A percentile compares a stretch with the other conserved stretches of the same genome.
Evolutionary conservation across 495 filamentous ascomycete genomes (phyloP).

Genomic region (Cetradonia linearis): DNA sequence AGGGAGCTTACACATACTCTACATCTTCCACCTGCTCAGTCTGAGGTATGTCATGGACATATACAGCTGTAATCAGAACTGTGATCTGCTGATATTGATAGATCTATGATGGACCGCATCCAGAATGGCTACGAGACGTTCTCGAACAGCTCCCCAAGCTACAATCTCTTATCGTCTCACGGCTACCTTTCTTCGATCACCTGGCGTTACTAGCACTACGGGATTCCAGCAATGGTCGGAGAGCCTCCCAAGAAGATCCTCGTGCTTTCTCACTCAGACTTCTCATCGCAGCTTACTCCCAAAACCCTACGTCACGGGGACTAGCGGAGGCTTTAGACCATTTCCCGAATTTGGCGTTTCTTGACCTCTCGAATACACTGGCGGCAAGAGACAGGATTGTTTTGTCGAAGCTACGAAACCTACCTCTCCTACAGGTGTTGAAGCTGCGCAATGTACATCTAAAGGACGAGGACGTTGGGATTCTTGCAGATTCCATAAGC

Average conservation of each 20-base stretch:
- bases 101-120: conserved; percentile 52
- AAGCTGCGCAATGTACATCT: conserved; percentile 49
- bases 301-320: conserved; percentile 46
- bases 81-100: background rate
- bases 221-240: conserved; percentile 17
- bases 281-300: conserved; percentile 47
- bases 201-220: conserved; percentile 45
- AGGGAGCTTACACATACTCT: conserved; percentile 52
- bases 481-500: conserved; percentile 44
- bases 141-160: conserved; percentile 50
- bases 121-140: conserved; percentile 52
- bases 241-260: conserved; percentile 9
- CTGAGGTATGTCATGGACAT: conserved; percentile 31
- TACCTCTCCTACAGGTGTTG: conserved; percentile 46
- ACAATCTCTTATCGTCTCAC: conserved; percentile 51
- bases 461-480: conserved; percentile 44
- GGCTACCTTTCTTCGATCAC: conserved; percentile 56
- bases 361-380: conserved; percentile 52
- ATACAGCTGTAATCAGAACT: background rate
- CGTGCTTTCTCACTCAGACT: conserved; percentile 38
- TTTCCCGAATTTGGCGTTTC: conserved; percentile 46
- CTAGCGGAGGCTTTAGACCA: conserved; percentile 42
- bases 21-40: conserved; percentile 55
- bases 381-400: conserved; percentile 44
- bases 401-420: conserved; percentile 33